Evolutionary conservation across 2,329 filamentous ascomycete genomes (phyloP).

Genomic region (Cordyceps farinosa): DNA sequence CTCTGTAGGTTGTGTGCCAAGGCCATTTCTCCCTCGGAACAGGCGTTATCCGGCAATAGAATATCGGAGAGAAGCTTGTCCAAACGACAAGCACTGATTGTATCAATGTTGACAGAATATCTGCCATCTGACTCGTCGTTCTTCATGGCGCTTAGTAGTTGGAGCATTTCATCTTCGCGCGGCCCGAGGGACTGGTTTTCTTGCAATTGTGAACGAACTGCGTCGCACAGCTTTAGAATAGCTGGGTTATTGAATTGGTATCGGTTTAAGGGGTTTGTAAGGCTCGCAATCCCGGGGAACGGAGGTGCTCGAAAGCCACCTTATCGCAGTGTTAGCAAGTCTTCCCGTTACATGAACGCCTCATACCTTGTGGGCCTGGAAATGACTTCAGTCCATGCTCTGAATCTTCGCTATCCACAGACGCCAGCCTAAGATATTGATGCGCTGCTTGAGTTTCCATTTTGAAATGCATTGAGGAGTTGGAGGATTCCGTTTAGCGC

Average conservation of each 20-base stretch:
- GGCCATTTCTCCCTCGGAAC: slow-evolving; percentile 29
- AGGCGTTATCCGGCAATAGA: slow-evolving; percentile 26
- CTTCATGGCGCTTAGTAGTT: slow-evolving; percentile 37
- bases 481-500: accelerated
- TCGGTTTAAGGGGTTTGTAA: slow-evolving; percentile 10
- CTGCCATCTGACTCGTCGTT: slow-evolving; percentile 35
- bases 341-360: too few relatives aligned
- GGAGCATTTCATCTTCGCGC: slow-evolving; percentile 34
- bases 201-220: slow-evolving; percentile 35
- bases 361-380: not conserved
- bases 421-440: not conserved
- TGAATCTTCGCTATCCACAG: not conserved
- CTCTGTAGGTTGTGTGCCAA: slow-evolving; percentile 32
- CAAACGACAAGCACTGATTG: slow-evolving; percentile 37
- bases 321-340: not conserved
- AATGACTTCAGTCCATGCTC: not conserved
- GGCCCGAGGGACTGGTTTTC: slow-evolving; percentile 31
- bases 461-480: not conserved
- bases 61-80: slow-evolving; percentile 44
- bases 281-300: slow-evolving; percentile 1
- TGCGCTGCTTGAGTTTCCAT: not conserved
- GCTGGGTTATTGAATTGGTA: slow-evolving; percentile 10
- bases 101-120: slow-evolving; percentile 36
- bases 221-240: slow-evolving; percentile 41
- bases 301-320: not conserved